phyloP scores from a whole-genome alignment of 2,329 filamentous ascomycete genomes.

The Pseudogymnoascus sp. region DNA sequence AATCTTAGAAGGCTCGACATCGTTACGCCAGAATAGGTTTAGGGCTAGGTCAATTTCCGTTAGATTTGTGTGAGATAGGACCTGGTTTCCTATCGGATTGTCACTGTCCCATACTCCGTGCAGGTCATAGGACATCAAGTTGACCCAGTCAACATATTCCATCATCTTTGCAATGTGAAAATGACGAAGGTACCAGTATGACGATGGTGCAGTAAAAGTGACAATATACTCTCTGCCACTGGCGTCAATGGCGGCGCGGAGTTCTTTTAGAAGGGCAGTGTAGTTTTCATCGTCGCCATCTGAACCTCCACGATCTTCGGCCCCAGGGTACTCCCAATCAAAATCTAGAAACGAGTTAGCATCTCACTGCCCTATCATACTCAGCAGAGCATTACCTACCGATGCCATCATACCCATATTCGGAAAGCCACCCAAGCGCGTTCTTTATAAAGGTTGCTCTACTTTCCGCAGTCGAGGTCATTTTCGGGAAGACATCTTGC shows the following conservation, averaged over 20 bases:
- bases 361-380: constrained; percentile 21
- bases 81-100: background rate
- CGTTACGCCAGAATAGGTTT: constrained; percentile 9
- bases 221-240: constrained; percentile 12
- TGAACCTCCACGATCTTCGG: background rate
- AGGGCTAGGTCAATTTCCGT: constrained; percentile 15
- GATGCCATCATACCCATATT: background rate
- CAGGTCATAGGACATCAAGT: constrained; percentile 30
- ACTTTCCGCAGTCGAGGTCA: background rate
- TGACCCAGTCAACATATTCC: constrained; percentile 26
- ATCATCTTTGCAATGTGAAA: constrained; percentile 24
- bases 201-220: constrained; percentile 21
- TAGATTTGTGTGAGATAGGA: constrained; percentile 15
- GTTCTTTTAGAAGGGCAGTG: background rate
- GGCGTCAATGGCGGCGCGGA: constrained; percentile 20
- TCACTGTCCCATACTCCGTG: constrained; percentile 30
- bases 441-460: background rate
- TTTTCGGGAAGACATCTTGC: background rate
- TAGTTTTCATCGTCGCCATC: background rate
- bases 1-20: constrained; percentile 10
- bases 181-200: constrained; percentile 25
- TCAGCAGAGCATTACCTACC: background rate
- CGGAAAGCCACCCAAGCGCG: background rate
- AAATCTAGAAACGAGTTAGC: constrained; percentile 22
- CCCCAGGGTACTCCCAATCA: constrained; percentile 8